phyloP scores from a whole-genome alignment of 2,329 filamentous ascomycete genomes.

The Diplodia intermedia region DNA sequence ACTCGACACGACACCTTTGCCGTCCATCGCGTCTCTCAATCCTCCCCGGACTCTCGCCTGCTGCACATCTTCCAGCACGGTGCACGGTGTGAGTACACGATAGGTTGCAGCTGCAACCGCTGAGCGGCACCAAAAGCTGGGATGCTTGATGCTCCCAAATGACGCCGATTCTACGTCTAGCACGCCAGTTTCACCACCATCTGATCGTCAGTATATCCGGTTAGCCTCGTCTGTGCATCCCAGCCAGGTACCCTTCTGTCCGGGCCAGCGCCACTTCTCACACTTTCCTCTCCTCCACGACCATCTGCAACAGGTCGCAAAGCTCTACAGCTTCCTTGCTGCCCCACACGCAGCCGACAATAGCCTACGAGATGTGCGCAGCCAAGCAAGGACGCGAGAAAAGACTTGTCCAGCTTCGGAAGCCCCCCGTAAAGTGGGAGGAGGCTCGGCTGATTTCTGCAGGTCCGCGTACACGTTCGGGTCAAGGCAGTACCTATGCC shows the following conservation, averaged over 20 bases:
- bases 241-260: not conserved
- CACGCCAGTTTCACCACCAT: slow-evolving; percentile 8
- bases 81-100: no score
- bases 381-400: not conserved
- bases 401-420: not conserved
- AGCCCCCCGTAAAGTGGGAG: not conserved
- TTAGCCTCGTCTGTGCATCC: not conserved
- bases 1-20: not conserved
- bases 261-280: not conserved
- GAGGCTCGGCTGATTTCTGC: not conserved
- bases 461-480: not conserved
- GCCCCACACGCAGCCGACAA: not conserved
- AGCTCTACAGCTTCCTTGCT: not conserved
- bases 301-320: not conserved
- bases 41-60: no score
- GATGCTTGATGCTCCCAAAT: not conserved
- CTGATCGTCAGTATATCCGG: not conserved
- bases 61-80: not conserved
- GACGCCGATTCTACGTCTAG: slow-evolving; percentile 9
- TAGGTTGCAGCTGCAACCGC: no score
- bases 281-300: not conserved
- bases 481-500: not conserved
- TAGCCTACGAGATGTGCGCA: not conserved
- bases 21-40: not conserved
- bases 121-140: not conserved